Evolutionary conservation across 2,329 filamentous ascomycete genomes (phyloP).

Genomic region (Neonectria magnoliae): DNA sequence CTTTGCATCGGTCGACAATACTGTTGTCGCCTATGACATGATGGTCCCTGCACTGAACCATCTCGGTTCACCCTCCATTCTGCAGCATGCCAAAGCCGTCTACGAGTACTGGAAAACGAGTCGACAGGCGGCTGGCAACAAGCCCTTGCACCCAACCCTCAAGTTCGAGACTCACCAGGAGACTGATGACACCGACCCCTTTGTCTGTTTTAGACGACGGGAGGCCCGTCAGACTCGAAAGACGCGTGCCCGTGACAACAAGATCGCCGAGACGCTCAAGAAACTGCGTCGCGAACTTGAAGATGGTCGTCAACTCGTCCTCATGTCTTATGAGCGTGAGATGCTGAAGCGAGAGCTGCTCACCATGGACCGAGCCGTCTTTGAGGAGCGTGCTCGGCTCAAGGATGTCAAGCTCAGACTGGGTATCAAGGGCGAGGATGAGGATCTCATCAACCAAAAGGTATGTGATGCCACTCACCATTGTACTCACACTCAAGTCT

Average conservation of each 20-base stretch:
- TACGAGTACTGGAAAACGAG: constrained; percentile 90
- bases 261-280: constrained; percentile 94
- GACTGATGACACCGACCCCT: constrained; percentile 94
- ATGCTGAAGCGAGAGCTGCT: constrained; percentile 80
- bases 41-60: constrained; percentile 75
- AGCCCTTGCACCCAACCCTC: constrained; percentile 77
- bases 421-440: constrained; percentile 90
- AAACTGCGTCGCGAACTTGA: constrained; percentile 91
- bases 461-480: constrained; percentile 60
- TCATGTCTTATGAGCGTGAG: constrained; percentile 83
- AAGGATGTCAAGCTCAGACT: constrained; percentile 91
- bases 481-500: constrained; percentile 40
- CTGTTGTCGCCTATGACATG: constrained; percentile 79
- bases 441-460: constrained; percentile 94
- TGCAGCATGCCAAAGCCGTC: constrained; percentile 75
- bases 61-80: constrained; percentile 59
- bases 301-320: constrained; percentile 82
- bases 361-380: constrained; percentile 78
- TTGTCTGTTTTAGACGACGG: constrained; percentile 95
- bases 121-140: constrained; percentile 74
- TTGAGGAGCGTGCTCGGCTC: constrained; percentile 82
- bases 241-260: constrained; percentile 91
- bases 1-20: constrained; percentile 89
- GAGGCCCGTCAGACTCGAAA: constrained; percentile 95
- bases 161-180: constrained; percentile 97